Evolutionary conservation across 2,329 filamentous ascomycete species (phyloP).

Genomic region (Apiospora saccharicola): DNA sequence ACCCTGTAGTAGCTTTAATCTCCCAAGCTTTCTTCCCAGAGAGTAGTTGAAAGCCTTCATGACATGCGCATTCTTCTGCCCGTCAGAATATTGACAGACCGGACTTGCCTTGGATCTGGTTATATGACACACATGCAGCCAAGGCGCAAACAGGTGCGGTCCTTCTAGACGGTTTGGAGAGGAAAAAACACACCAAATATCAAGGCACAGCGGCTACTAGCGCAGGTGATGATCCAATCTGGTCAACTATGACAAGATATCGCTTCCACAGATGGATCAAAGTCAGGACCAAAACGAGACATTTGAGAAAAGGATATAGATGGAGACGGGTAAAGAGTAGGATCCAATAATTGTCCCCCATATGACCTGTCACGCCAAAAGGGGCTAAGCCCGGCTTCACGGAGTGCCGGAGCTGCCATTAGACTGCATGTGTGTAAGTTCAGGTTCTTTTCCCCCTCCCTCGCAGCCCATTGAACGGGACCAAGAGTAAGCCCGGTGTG

Average conservation of each 20-base stretch:
- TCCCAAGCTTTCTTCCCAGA: neutral
- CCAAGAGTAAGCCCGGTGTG: neutral
- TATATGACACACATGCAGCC: slow-evolving; percentile 17
- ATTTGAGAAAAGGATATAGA: neutral
- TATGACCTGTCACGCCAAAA: slow-evolving; percentile 21
- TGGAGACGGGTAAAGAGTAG: neutral
- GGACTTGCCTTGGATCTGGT: neutral
- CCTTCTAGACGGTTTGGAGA: neutral
- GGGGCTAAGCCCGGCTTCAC: slow-evolving; percentile 1
- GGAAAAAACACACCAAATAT: neutral
- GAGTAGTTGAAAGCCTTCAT: neutral
- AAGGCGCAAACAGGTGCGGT: neutral
- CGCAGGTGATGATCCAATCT: slow-evolving; percentile 11
- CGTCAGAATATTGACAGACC: neutral
- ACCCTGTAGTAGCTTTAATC: neutral
- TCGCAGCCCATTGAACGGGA: neutral
- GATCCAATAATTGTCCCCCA: neutral
- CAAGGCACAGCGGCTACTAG: slow-evolving; percentile 15
- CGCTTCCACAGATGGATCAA: neutral
- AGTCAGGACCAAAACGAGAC: slow-evolving; percentile 2
- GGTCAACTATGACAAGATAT: slow-evolving; percentile 13
- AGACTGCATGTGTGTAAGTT: neutral
- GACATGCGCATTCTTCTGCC: neutral
- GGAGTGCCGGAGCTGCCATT: slow-evolving; percentile 1
- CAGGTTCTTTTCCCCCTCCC: neutral